A percentile compares a stretch with the other conserved stretches of the same genome.
Evolutionary conservation across 2,329 filamentous ascomycete species (phyloP).

Genomic region (Sclerotinia trifoliorum): DNA sequence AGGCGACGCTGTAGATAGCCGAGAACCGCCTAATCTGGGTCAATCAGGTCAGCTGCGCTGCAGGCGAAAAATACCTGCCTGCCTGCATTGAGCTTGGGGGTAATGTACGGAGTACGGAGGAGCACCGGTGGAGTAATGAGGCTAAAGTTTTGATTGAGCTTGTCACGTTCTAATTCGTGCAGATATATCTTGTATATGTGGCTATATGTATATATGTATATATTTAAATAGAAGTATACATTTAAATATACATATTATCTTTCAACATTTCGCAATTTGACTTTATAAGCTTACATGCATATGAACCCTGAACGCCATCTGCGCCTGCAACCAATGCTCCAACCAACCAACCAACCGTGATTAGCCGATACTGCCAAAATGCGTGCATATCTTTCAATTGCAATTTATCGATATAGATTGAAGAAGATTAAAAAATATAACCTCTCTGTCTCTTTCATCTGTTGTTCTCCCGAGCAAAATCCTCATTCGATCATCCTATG

Average conservation of each 20-base stretch:
- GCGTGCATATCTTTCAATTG: not conserved
- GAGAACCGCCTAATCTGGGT: no score
- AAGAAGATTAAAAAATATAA: not conserved
- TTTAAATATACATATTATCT: not conserved
- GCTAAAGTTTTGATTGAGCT: not conserved
- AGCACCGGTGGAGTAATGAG: not conserved
- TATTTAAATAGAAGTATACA: no score
- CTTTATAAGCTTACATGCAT: slow-evolving; percentile 16
- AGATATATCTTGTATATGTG: not conserved
- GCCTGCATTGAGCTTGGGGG: no score
- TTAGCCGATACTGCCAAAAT: slow-evolving; percentile 2
- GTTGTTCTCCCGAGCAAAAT: not conserved
- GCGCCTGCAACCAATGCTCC: slow-evolving; percentile 1
- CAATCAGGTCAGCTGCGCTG: no score
- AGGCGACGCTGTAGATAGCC: no score
- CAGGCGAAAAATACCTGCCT: no score
- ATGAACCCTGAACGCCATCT: slow-evolving; percentile 10
- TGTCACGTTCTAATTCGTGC: slow-evolving; percentile 5
- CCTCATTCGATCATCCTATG: not conserved
- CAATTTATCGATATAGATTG: slow-evolving; percentile 9
- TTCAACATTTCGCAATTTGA: slow-evolving; percentile 9
- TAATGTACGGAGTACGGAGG: no score
- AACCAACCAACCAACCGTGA: not conserved
- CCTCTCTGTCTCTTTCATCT: not conserved
- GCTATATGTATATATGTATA: not conserved